phyloP scores from a whole-genome alignment of 179 eudicot species.

The Monotropa hypopitys region DNA sequence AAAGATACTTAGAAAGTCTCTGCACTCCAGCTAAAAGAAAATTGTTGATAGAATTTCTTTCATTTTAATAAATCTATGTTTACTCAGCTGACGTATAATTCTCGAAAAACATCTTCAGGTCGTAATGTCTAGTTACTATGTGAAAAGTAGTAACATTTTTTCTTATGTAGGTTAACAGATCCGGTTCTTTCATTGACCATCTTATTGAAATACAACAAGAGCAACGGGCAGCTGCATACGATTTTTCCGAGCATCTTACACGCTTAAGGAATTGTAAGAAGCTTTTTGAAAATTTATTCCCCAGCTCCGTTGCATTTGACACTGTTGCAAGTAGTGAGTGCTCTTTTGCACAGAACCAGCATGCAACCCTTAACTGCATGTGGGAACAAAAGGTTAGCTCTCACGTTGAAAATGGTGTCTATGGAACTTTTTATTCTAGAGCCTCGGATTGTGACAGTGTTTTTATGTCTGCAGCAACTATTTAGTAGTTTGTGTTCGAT shows the following conservation, averaged over 20 bases:
- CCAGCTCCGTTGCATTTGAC: slow-evolving; percentile 14
- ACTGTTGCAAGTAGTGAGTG: slow-evolving; percentile 12
- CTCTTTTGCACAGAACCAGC: slow-evolving; percentile 32
- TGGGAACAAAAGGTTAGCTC: slow-evolving; percentile 84
- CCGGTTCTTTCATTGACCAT: slow-evolving; percentile 71
- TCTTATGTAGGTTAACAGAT: slow-evolving; percentile 50
- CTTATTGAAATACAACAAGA: slow-evolving; percentile 71
- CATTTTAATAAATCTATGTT: background rate
- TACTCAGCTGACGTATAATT: background rate
- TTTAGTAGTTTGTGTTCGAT: slow-evolving; percentile 53
- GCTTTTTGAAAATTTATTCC: slow-evolving; percentile 31
- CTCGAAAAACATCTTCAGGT: background rate
- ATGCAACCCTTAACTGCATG: slow-evolving; percentile 43
- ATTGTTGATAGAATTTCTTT: background rate
- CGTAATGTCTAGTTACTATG: background rate
- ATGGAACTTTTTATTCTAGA: background rate
- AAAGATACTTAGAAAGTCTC: no score
- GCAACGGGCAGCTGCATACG: slow-evolving; percentile 71
- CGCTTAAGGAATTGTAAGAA: slow-evolving; percentile 26
- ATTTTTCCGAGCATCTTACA: slow-evolving; percentile 26
- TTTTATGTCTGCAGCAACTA: slow-evolving; percentile 60
- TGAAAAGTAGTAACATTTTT: background rate
- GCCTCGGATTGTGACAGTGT: background rate
- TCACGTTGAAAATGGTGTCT: background rate
- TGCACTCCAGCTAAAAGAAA: background rate